These are phyloP conservation scores for Fraxinus floribunda DNA, from an alignment of 305 asterid species.

Conservation along the genomic window DNA sequence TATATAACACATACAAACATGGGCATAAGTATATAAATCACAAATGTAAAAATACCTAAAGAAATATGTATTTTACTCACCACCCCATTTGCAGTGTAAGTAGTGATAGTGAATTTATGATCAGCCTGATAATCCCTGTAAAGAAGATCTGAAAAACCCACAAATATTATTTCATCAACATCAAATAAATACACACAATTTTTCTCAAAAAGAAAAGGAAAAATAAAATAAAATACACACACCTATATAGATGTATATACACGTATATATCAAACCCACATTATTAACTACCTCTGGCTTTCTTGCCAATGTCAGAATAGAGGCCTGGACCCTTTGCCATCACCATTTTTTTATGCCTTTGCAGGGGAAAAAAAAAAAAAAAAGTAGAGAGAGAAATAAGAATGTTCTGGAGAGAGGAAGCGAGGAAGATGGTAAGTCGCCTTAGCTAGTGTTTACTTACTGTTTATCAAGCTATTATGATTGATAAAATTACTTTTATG, in stretches of 20 bases:
- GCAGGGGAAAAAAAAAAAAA: neutral
- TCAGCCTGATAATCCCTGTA: conserved; percentile 61
- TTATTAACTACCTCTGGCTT: conserved; percentile 48
- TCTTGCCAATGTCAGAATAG: conserved; percentile 64
- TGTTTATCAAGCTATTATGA: conserved; percentile 10
- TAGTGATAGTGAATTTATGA: conserved; percentile 62
- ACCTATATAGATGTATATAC: neutral
- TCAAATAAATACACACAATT: neutral
- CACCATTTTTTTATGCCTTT: conserved; percentile 32
- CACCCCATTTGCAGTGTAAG: conserved; percentile 53
- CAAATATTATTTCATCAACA: conserved; percentile 4
- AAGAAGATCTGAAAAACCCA: conserved; percentile 50
- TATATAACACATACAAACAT: neutral
- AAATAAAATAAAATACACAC: neutral
- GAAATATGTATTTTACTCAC: conserved; percentile 31
- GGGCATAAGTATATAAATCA: neutral
- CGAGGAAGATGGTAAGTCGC: conserved; percentile 18
- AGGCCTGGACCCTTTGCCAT: conserved; percentile 66
- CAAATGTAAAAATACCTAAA: neutral
- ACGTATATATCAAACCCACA: neutral
- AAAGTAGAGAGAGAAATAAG: conserved; percentile 14
- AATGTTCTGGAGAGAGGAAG: conserved; percentile 30
- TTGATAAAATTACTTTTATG: conserved; percentile 15
- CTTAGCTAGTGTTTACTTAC: conserved; percentile 21
- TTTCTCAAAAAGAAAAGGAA: neutral